Evolutionary conservation across 345 rosid species (phyloP).

Genomic region (Rhodomyrtus tomentosa): DNA sequence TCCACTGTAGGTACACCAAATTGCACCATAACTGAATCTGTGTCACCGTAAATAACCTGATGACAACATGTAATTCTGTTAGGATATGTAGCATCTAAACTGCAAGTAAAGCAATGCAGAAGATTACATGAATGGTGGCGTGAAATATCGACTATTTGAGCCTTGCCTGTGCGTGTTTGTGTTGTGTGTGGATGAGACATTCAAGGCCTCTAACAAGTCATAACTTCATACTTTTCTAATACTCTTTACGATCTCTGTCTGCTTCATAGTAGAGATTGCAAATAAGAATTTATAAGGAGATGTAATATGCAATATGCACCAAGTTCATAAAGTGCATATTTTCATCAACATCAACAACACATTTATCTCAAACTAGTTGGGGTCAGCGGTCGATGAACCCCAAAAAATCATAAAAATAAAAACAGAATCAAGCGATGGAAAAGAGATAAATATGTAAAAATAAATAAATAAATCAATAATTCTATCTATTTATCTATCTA

Average conservation of each 20-base stretch:
- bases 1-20: slow-evolving; percentile 74
- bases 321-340: not conserved
- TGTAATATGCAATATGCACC: not conserved
- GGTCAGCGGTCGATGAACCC: too few species aligned
- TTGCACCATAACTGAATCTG: slow-evolving; percentile 99
- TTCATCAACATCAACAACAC: too few species aligned
- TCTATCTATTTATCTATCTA: too few species aligned
- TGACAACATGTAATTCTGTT: not conserved
- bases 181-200: not conserved
- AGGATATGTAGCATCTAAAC: not conserved
- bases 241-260: not conserved
- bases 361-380: too few species aligned
- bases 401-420: too few species aligned
- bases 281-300: not conserved
- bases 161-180: not conserved
- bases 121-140: not conserved
- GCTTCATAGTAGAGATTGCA: not conserved
- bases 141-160: not conserved
- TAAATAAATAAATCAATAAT: too few species aligned
- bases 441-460: too few species aligned
- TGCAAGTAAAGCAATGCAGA: not conserved
- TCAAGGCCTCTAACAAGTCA: not conserved
- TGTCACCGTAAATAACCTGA: slow-evolving; percentile 96
- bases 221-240: not conserved
- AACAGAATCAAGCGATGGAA: too few species aligned